These are phyloP conservation scores for Penicillium coprophilum DNA, from an alignment of 495 filamentous ascomycete species.

Conservation along the genomic window DNA sequence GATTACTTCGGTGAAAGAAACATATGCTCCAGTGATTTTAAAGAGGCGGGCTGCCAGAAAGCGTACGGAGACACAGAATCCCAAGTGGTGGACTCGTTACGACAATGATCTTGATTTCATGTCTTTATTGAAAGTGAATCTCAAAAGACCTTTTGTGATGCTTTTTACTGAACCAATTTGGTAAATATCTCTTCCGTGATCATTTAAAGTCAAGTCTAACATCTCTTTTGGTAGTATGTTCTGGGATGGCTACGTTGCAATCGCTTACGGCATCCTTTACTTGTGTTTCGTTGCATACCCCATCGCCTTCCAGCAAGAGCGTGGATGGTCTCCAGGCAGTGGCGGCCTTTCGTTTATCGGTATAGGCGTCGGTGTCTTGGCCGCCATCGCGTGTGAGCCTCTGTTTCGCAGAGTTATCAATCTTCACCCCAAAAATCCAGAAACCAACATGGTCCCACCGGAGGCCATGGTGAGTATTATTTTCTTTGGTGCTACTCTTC, in stretches of 20 bases:
- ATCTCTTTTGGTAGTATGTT: conserved; percentile 60
- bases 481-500: conserved; percentile 61
- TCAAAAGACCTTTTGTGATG: conserved; percentile 63
- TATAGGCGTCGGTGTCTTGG: conserved; percentile 65
- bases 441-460: conserved; percentile 60
- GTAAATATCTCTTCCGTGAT: conserved; percentile 30
- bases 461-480: conserved; percentile 73
- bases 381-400: conserved; percentile 64
- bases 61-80: conserved; percentile 66
- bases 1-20: conserved; percentile 58
- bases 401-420: conserved; percentile 51
- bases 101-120: conserved; percentile 50
- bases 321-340: conserved; percentile 65
- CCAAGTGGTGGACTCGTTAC: conserved; percentile 65
- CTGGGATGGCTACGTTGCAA: conserved; percentile 70
- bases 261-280: conserved; percentile 70
- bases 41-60: conserved; percentile 43
- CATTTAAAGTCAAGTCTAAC: not conserved
- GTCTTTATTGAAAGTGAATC: conserved; percentile 46
- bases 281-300: conserved; percentile 81
- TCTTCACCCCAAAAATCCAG: conserved; percentile 49
- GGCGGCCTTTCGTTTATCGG: conserved; percentile 71
- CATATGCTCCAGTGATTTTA: conserved; percentile 68
- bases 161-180: conserved; percentile 71
- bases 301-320: conserved; percentile 67